These are phyloP conservation scores for Populus tomentosa DNA, from an alignment of 441 rosid species.

Conservation along the genomic window DNA sequence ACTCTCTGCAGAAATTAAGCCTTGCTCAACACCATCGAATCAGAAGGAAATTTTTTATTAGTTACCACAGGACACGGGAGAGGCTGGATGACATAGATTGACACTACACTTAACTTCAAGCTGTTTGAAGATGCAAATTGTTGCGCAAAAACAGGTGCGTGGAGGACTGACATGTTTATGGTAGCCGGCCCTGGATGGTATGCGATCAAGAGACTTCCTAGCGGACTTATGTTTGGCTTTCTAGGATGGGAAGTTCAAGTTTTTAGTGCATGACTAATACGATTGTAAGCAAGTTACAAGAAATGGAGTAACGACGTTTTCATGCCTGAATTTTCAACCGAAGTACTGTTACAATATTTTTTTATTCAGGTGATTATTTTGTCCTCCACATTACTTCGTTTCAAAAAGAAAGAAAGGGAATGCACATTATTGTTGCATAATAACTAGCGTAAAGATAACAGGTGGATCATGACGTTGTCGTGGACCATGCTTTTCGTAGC, in stretches of 20 bases:
- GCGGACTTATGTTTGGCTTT: not conserved
- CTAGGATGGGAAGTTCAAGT: not conserved
- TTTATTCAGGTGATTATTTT: not conserved
- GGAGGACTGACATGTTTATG: not conserved
- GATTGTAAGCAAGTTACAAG: not conserved
- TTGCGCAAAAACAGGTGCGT: not conserved
- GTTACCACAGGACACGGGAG: not conserved
- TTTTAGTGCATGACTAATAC: not conserved
- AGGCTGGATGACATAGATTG: not conserved
- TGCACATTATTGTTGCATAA: not conserved
- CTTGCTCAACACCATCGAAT: not conserved
- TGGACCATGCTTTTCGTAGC: constrained; percentile 7
- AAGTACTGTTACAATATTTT: not conserved
- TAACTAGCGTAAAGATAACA: not conserved
- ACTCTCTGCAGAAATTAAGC: not conserved
- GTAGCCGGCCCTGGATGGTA: not conserved
- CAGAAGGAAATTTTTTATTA: not conserved
- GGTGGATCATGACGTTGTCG: not conserved
- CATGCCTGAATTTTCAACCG: not conserved
- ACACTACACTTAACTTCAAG: not conserved
- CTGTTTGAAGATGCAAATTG: not conserved
- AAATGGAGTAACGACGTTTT: not conserved
- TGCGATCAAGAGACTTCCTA: not conserved
- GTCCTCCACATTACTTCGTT: not conserved
- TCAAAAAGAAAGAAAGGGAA: no score